A percentile compares a stretch with the other conserved stretches of the same genome.
Conservation (phyloP, 768 basidiomycete species). For the Leccinum uliginosum region DNA sequence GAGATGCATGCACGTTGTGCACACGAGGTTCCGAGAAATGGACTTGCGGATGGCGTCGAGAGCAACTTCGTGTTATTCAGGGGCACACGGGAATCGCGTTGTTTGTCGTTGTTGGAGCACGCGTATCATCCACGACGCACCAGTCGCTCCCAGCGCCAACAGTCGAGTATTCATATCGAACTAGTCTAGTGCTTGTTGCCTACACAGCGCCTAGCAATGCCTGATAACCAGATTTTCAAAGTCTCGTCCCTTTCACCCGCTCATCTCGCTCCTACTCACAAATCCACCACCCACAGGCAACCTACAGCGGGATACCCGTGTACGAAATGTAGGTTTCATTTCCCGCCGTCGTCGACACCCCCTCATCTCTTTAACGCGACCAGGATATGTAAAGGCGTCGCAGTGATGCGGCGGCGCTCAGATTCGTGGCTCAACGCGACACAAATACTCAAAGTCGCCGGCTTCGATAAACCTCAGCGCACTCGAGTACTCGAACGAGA, state of each 20-base stretch:
- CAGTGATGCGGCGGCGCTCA: conserved; percentile 94
- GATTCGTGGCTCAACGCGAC: conserved; percentile 99
- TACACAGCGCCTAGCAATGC: conserved; percentile 44
- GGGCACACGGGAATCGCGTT: conserved; percentile 28
- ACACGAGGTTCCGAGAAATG: conserved; percentile 2
- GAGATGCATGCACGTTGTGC: neutral
- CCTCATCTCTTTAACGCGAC: conserved; percentile 37
- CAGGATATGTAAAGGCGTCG: conserved; percentile 94
- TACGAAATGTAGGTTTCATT: conserved; percentile 74
- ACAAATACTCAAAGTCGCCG: conserved; percentile 97
- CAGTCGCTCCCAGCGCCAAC: conserved; percentile 19
- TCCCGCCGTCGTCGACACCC: conserved; percentile 33
- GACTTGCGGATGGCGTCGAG: neutral
- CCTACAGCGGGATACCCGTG: conserved; percentile 89
- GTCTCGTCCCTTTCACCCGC: conserved; percentile 29
- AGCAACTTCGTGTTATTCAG: conserved; percentile 4
- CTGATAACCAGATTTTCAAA: conserved; percentile 88
- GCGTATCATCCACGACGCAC: conserved; percentile 24
- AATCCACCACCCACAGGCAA: conserved; percentile 51
- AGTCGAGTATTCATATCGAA: neutral
- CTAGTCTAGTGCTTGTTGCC: conserved; percentile 7
- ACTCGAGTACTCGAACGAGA: conserved; percentile 97
- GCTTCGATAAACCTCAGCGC: conserved; percentile 97
- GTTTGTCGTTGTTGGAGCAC: conserved; percentile 40
- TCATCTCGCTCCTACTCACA: conserved; percentile 3